Percentiles rank a stretch among this genome's conserved stretches.
Evolutionary conservation across 768 basidiomycete species (phyloP).

Genomic region (Tulasnella sp.): DNA sequence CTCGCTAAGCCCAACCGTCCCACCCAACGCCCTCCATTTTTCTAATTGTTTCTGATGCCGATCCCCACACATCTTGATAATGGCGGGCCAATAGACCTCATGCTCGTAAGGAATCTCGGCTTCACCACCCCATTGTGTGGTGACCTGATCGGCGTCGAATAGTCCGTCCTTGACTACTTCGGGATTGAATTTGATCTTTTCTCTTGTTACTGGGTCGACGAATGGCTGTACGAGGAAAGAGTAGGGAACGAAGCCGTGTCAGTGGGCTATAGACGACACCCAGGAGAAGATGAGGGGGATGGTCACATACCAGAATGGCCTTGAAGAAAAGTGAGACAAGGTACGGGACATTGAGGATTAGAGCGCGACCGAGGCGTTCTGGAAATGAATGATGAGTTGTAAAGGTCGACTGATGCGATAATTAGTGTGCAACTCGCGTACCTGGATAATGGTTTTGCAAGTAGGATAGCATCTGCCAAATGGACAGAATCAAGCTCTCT

Average conservation of each 20-base stretch:
- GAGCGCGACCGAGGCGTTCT: constrained; percentile 65
- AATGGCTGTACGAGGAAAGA: constrained; percentile 29
- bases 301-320: constrained; percentile 38
- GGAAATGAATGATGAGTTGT: constrained; percentile 19
- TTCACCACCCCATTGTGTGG: constrained; percentile 56
- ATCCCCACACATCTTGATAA: constrained; percentile 45
- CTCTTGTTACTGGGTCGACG: constrained; percentile 70
- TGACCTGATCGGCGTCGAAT: constrained; percentile 60
- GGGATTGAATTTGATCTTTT: constrained; percentile 39
- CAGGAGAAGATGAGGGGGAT: constrained; percentile 70
- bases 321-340: constrained; percentile 65
- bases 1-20: constrained; percentile 59
- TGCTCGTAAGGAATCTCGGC: constrained; percentile 64
- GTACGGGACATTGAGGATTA: constrained; percentile 76
- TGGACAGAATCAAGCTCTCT: constrained; percentile 27
- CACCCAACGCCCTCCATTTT: constrained; percentile 62
- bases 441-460: constrained; percentile 70
- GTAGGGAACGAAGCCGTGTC: neutral
- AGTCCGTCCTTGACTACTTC: constrained; percentile 51
- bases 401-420: too few species aligned
- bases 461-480: constrained; percentile 46
- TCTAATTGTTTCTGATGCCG: constrained; percentile 41
- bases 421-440: neutral
- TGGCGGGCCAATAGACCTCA: constrained; percentile 59
- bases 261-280: neutral